phyloP scores from a whole-genome alignment of 495 filamentous ascomycete species.

The Chaetomidium leptoderma region DNA sequence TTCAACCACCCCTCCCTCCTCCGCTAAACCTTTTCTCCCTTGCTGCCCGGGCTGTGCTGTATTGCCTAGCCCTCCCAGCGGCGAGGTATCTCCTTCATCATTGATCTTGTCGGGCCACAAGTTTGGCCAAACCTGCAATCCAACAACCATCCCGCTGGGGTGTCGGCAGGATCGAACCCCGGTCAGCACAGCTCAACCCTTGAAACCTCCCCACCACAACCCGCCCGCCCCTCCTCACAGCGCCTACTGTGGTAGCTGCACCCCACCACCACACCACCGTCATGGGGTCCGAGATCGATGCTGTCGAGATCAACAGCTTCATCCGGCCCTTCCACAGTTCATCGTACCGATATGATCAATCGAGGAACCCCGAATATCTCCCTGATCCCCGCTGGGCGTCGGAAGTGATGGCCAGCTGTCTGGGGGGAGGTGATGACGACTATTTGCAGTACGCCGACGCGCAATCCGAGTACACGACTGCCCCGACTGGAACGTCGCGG shows the following conservation, averaged over 20 bases:
- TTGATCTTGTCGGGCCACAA: neutral
- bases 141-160: neutral
- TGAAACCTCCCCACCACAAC: too few species aligned
- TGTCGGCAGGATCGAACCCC: constrained; percentile 2
- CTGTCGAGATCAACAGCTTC: constrained; percentile 10
- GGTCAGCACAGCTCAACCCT: constrained; percentile 1
- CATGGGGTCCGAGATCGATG: constrained; percentile 2
- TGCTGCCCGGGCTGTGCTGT: too few species aligned
- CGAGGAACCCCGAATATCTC: neutral
- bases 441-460: neutral
- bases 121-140: neutral
- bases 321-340: neutral
- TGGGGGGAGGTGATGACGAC: neutral
- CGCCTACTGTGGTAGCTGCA: neutral
- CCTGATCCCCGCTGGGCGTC: neutral
- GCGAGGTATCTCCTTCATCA: too few species aligned
- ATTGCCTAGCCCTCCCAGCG: too few species aligned
- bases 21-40: neutral
- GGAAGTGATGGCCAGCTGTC: neutral
- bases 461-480: neutral
- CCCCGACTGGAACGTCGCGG: neutral
- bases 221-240: neutral
- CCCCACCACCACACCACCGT: neutral
- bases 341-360: neutral
- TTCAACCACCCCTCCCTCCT: too few species aligned